Percentiles rank a stretch among this genome's conserved stretches.
phyloP scores from a whole-genome alignment of 441 rosid species.

The Aleurites moluccanus region DNA sequence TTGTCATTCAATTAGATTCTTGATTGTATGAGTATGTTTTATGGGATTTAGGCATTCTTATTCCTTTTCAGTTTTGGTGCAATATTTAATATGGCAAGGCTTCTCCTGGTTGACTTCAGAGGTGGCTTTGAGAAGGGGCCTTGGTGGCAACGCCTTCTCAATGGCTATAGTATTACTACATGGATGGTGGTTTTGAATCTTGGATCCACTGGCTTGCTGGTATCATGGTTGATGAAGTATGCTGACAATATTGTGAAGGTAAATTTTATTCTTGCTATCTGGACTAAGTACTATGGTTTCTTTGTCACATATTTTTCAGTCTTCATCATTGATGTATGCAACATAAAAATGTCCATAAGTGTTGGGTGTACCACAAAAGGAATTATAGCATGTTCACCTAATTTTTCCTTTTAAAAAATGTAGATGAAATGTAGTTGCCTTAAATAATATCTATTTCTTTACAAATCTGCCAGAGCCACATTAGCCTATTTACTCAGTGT shows the following conservation, averaged over 20 bases:
- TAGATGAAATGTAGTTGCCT: neutral
- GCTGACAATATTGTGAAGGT: slow-evolving; percentile 91
- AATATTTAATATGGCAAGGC: slow-evolving; percentile 79
- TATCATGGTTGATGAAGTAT: slow-evolving; percentile 87
- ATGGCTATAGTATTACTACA: slow-evolving; percentile 74
- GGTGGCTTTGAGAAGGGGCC: slow-evolving; percentile 83
- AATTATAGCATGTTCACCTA: neutral
- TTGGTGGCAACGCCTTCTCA: slow-evolving; percentile 88
- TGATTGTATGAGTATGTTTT: neutral
- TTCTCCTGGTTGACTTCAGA: slow-evolving; percentile 78
- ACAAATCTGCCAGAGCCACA: too few species aligned
- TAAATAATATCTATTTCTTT: too few species aligned
- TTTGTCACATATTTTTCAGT: neutral
- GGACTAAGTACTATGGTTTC: neutral
- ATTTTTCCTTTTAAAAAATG: neutral
- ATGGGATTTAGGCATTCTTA: neutral
- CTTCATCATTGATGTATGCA: neutral
- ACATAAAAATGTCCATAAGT: neutral
- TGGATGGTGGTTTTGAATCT: slow-evolving; percentile 92
- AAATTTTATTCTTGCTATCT: slow-evolving; percentile 3
- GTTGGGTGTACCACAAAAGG: neutral
- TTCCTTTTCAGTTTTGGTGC: slow-evolving; percentile 68
- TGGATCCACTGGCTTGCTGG: slow-evolving; percentile 75
- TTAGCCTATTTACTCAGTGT: too few species aligned
- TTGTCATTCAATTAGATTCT: neutral